These are phyloP conservation scores for Backusella tuberculispora DNA, from an alignment of 192 early-diverging fungal genomes.

Conservation along the genomic window DNA sequence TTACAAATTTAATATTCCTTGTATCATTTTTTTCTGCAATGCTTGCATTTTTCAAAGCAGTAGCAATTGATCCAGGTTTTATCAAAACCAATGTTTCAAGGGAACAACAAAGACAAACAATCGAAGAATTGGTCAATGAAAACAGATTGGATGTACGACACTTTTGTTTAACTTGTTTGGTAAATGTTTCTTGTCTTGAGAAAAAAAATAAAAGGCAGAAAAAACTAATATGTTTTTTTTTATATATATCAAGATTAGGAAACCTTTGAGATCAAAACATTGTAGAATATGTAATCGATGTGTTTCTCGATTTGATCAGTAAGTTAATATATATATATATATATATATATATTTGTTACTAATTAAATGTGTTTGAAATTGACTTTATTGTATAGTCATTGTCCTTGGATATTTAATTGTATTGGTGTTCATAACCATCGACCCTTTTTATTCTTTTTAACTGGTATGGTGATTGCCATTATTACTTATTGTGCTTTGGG, in stretches of 20 bases:
- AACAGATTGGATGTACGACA: slow-evolving; percentile 74
- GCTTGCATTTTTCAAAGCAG: slow-evolving; percentile 79
- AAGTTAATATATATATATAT: slow-evolving; percentile 39
- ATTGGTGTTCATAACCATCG: slow-evolving; percentile 92
- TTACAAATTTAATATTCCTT: slow-evolving; percentile 71
- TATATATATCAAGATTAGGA: slow-evolving; percentile 68
- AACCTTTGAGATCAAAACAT: slow-evolving; percentile 92
- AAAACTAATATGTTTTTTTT: neutral
- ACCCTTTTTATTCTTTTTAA: slow-evolving; percentile 82
- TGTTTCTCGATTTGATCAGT: slow-evolving; percentile 93
- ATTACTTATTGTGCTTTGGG: slow-evolving; percentile 63
- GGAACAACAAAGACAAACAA: slow-evolving; percentile 49
- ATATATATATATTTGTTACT: too few relatives aligned
- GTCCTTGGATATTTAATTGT: slow-evolving; percentile 97
- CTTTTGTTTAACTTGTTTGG: slow-evolving; percentile 88
- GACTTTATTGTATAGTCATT: slow-evolving; percentile 62
- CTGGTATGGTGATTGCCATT: slow-evolving; percentile 65
- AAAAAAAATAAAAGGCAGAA: neutral
- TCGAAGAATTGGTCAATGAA: slow-evolving; percentile 67
- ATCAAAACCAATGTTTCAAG: slow-evolving; percentile 55
- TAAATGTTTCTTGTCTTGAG: slow-evolving; percentile 24
- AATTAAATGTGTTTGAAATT: too few relatives aligned
- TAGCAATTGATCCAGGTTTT: slow-evolving; percentile 81
- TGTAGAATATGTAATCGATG: slow-evolving; percentile 93
- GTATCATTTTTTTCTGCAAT: slow-evolving; percentile 59